phyloP scores from a whole-genome alignment of 768 basidiomycete genomes.

The Boletus tomentosulus region DNA sequence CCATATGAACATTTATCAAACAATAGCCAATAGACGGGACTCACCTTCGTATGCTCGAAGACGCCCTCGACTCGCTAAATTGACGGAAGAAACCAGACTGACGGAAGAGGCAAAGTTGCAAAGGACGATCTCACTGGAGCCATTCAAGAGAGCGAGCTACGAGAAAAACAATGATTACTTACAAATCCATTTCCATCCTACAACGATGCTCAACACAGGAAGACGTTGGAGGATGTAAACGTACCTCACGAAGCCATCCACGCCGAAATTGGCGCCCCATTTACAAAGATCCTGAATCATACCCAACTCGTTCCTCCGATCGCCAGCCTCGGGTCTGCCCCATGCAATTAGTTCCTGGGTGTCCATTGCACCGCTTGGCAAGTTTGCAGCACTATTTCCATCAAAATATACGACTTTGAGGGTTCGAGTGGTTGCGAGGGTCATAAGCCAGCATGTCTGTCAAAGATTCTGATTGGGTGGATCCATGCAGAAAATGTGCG shows the following conservation, averaged over 20 bases:
- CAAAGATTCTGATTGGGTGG: background rate
- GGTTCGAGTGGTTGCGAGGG: background rate
- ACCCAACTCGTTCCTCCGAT: background rate
- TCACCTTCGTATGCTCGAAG: no score
- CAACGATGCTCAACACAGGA: background rate
- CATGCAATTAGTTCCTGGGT: background rate
- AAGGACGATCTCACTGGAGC: background rate
- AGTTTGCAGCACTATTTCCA: background rate
- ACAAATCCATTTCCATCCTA: background rate
- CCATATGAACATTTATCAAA: background rate
- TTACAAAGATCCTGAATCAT: background rate
- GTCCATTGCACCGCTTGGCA: background rate
- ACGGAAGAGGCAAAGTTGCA: background rate
- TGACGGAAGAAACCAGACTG: background rate
- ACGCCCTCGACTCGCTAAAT: no score
- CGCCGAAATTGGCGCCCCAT: background rate
- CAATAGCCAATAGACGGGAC: background rate
- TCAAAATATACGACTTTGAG: background rate
- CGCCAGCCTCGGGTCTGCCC: background rate
- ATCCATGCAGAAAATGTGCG: background rate
- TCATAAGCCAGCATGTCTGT: background rate
- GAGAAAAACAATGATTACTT: background rate
- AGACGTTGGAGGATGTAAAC: background rate
- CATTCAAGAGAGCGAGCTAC: background rate
- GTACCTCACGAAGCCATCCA: background rate